Evolutionary conservation across 1,139 yeast species (phyloP).

Genomic region (Debaryomyces sp.): DNA sequence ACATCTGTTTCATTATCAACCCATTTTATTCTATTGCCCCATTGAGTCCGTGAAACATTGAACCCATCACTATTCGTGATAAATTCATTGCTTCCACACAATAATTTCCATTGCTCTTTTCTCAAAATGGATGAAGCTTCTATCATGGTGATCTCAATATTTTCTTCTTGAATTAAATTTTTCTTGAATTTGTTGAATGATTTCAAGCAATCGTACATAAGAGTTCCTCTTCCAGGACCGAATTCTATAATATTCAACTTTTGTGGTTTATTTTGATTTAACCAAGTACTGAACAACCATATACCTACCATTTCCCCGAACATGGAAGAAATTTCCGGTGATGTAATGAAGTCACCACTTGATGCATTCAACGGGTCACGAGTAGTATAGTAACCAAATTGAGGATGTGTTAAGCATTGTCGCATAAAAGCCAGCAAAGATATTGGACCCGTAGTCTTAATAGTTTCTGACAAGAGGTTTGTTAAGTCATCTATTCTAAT

Average conservation of each 20-base stretch:
- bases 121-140: constrained; percentile 76
- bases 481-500: constrained; percentile 31
- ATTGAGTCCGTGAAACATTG: constrained; percentile 45
- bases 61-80: constrained; percentile 33
- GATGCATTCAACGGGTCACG: constrained; percentile 67
- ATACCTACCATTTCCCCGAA: constrained; percentile 87
- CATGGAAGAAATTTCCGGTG: constrained; percentile 86
- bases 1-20: constrained; percentile 67
- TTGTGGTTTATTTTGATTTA: constrained; percentile 54
- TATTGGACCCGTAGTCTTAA: constrained; percentile 76
- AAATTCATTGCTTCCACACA: constrained; percentile 41
- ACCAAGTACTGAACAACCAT: constrained; percentile 69
- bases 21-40: constrained; percentile 66
- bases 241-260: constrained; percentile 68
- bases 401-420: constrained; percentile 80
- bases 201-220: constrained; percentile 65
- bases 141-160: constrained; percentile 55
- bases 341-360: constrained; percentile 77
- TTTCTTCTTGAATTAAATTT: constrained; percentile 19
- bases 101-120: constrained; percentile 52
- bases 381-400: constrained; percentile 78
- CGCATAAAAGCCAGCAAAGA: constrained; percentile 77
- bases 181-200: constrained; percentile 47
- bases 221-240: constrained; percentile 87
- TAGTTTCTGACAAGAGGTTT: constrained; percentile 53